Conservation (phyloP, 2,329 filamentous ascomycete genomes). For the Hypoxylon sp. region DNA sequence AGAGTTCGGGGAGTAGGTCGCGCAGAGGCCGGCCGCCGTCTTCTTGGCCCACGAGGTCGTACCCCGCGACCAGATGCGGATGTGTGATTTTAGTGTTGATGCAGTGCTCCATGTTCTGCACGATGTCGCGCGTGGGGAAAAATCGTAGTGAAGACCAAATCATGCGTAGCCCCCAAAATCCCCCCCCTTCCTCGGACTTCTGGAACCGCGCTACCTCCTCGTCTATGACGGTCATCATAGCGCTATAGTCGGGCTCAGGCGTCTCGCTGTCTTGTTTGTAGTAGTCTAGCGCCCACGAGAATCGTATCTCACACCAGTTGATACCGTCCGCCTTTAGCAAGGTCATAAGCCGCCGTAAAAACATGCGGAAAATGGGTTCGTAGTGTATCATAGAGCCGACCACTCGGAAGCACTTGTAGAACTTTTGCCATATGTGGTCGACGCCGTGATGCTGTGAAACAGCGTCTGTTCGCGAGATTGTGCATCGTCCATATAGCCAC, state of each 20-base stretch:
- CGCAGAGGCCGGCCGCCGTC: constrained; percentile 81
- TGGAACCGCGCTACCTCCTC: constrained; percentile 87
- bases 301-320: constrained; percentile 84
- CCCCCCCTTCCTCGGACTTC: constrained; percentile 75
- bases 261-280: constrained; percentile 74
- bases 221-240: constrained; percentile 79
- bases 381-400: constrained; percentile 85
- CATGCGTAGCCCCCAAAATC: constrained; percentile 87
- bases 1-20: constrained; percentile 85
- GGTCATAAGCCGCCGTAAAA: constrained; percentile 78
- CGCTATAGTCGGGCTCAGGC: constrained; percentile 76
- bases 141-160: constrained; percentile 86
- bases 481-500: constrained; percentile 82
- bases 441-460: constrained; percentile 86
- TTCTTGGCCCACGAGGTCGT: constrained; percentile 92
- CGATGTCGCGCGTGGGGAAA: constrained; percentile 74
- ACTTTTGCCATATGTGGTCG: constrained; percentile 88
- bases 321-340: constrained; percentile 86
- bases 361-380: constrained; percentile 88
- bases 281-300: constrained; percentile 81
- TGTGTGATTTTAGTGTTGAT: constrained; percentile 85
- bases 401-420: constrained; percentile 80
- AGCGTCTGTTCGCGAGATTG: constrained; percentile 79
- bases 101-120: constrained; percentile 89
- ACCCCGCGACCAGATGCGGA: constrained; percentile 86